phyloP scores from a whole-genome alignment of 768 basidiomycete species.

The Pulveroboletus sp. region DNA sequence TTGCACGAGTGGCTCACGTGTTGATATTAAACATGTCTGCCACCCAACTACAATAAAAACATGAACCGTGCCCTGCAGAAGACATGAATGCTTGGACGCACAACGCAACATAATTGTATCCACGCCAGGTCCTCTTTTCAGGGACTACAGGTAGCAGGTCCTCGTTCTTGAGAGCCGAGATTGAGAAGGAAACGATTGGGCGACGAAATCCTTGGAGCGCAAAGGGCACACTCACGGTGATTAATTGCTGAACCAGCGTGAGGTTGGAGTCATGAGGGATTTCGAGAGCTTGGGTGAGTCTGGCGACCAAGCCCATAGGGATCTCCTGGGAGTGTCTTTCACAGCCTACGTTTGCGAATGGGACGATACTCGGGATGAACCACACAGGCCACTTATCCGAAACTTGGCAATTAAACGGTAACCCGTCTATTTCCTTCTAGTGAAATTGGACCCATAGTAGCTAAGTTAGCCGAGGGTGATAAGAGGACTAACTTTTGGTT shows the following conservation, averaged over 20 bases:
- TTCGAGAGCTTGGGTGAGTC: slow-evolving; percentile 38
- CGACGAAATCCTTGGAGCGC: background rate
- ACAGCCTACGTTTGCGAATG: background rate
- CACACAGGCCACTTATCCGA: too few relatives aligned
- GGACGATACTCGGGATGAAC: slow-evolving; percentile 1
- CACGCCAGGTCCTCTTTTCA: slow-evolving; percentile 62
- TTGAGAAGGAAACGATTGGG: slow-evolving; percentile 9
- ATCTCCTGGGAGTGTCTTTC: slow-evolving; percentile 2
- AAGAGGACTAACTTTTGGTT: background rate
- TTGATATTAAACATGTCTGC: slow-evolving; percentile 79
- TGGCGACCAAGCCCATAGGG: slow-evolving; percentile 25
- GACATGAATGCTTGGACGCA: slow-evolving; percentile 28
- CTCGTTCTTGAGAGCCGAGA: slow-evolving; percentile 48
- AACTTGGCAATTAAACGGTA: too few relatives aligned
- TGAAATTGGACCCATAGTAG: too few relatives aligned
- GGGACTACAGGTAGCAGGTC: slow-evolving; percentile 66
- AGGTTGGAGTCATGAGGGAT: slow-evolving; percentile 51
- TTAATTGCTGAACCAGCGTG: slow-evolving; percentile 52
- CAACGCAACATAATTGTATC: slow-evolving; percentile 65
- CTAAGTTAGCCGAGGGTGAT: background rate
- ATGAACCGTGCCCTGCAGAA: background rate
- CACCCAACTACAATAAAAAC: slow-evolving; percentile 53
- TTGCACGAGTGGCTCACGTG: slow-evolving; percentile 44
- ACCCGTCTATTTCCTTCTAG: too few relatives aligned
- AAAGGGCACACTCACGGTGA: slow-evolving; percentile 41